A percentile compares a stretch with the other conserved stretches of the same genome.
Evolutionary conservation across 495 filamentous ascomycete species (phyloP).

Genomic region (Penicillium canescens): DNA sequence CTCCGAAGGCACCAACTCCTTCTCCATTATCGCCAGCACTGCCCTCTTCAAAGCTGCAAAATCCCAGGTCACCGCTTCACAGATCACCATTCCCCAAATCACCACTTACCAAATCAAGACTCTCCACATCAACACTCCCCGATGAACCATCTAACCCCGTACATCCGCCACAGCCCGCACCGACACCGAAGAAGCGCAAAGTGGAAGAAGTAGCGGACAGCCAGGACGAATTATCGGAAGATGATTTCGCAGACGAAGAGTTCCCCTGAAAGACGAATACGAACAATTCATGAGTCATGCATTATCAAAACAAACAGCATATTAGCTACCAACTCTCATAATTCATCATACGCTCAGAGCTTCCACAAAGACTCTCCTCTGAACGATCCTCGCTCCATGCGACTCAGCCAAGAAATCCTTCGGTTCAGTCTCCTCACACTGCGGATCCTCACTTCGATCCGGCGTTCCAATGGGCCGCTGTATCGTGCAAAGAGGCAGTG

Average conservation of each 20-base stretch:
- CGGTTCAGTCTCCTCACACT: conserved; percentile 10
- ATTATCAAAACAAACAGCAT: neutral
- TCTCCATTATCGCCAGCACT: conserved; percentile 3
- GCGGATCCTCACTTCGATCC: conserved; percentile 2
- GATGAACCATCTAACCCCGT: neutral
- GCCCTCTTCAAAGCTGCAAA: neutral
- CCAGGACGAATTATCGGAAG: conserved; percentile 48
- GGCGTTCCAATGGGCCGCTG: conserved; percentile 10
- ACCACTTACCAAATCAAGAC: neutral
- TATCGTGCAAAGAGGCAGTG: conserved; percentile 27
- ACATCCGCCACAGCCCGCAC: conserved; percentile 9
- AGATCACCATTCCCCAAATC: neutral
- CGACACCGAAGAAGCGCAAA: conserved; percentile 46
- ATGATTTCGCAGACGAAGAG: conserved; percentile 22
- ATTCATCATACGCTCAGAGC: conserved; percentile 1
- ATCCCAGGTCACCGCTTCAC: neutral
- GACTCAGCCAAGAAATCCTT: conserved; percentile 20
- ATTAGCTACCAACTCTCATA: conserved; percentile 5
- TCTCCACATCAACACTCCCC: neutral
- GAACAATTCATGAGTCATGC: neutral
- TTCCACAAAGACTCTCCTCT: conserved; percentile 17
- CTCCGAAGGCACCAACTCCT: neutral
- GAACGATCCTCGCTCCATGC: conserved; percentile 8
- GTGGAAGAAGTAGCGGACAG: conserved; percentile 51
- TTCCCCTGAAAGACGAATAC: conserved; percentile 9